Percentiles rank a stretch among this genome's conserved stretches.
Conservation (phyloP, 2,329 filamentous ascomycete genomes). For the Xylaria multiplex region DNA sequence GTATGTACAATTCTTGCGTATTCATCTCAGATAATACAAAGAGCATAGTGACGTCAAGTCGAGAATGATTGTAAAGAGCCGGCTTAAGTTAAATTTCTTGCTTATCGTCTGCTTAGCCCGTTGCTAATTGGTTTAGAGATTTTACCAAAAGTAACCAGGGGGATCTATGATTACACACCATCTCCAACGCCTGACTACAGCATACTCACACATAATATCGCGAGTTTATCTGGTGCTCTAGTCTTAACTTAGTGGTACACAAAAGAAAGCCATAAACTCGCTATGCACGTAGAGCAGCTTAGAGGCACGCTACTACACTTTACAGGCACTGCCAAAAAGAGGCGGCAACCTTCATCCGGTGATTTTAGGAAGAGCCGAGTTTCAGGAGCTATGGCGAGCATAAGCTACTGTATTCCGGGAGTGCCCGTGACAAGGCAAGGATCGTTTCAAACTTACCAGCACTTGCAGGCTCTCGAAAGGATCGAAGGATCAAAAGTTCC, state of each 20-base stretch:
- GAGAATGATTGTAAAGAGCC: neutral
- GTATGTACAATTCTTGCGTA: neutral
- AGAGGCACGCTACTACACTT: neutral
- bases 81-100: neutral
- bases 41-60: neutral
- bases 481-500: constrained; percentile 8
- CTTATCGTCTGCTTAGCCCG: neutral
- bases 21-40: neutral
- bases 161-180: neutral
- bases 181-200: neutral
- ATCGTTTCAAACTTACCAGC: neutral
- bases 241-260: neutral
- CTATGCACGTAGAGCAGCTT: neutral
- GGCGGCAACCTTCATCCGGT: neutral
- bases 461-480: constrained; percentile 1
- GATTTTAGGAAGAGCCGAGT: neutral
- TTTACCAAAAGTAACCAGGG: neutral
- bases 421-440: neutral
- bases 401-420: neutral
- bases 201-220: neutral
- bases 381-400: neutral
- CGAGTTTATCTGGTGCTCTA: neutral
- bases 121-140: neutral
- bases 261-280: neutral
- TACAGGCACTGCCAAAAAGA: neutral